Percentiles rank a stretch among this genome's conserved stretches.
Evolutionary conservation across 2,329 filamentous ascomycete species (phyloP).

Genomic region (Elsinoe ampelina): DNA sequence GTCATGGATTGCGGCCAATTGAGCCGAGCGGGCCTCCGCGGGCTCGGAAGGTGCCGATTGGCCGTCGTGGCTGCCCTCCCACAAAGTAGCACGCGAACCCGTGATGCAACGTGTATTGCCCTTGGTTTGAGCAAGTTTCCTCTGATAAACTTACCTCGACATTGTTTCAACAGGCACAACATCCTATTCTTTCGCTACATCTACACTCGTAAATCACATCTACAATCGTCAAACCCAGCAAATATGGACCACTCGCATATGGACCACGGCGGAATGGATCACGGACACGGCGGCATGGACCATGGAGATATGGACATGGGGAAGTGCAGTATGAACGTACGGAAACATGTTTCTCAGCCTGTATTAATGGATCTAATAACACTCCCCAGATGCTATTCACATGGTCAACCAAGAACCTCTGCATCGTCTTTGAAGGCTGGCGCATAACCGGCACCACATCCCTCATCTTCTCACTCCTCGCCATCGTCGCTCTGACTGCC

Average conservation of each 20-base stretch:
- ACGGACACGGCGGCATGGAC: conserved; percentile 47
- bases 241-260: conserved; percentile 18
- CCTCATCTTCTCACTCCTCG: conserved; percentile 72
- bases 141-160: background rate
- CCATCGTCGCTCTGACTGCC: conserved; percentile 73
- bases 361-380: background rate
- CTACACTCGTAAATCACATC: background rate
- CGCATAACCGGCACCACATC: conserved; percentile 65
- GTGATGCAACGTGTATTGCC: background rate
- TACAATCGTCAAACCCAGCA: background rate
- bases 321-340: conserved; percentile 81
- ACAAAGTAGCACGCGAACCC: background rate
- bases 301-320: conserved; percentile 50
- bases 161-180: background rate
- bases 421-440: conserved; percentile 92
- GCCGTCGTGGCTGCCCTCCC: background rate
- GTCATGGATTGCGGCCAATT: background rate
- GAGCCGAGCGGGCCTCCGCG: too few relatives aligned
- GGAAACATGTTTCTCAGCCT: conserved; percentile 23
- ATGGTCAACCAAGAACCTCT: conserved; percentile 87
- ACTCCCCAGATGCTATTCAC: conserved; percentile 83
- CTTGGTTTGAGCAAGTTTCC: conserved; percentile 4
- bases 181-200: background rate
- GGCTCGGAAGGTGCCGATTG: background rate
- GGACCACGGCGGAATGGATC: conserved; percentile 31